Conservation (phyloP, 345 rosid species). For the Garcia nutans region DNA sequence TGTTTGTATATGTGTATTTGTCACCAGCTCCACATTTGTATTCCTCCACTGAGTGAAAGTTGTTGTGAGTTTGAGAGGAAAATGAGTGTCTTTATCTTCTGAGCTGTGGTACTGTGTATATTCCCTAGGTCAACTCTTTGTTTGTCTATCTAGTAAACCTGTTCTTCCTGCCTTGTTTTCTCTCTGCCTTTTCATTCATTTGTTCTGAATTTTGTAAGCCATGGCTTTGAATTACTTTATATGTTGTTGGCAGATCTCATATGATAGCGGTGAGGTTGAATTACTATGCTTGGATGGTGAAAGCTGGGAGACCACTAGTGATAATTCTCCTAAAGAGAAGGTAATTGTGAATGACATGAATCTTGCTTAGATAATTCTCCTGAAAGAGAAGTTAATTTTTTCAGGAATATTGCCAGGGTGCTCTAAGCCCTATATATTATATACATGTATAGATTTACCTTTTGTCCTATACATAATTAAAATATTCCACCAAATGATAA, state of each 20-base stretch:
- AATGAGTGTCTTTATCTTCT: background rate
- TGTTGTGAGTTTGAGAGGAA: background rate
- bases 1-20: background rate
- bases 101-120: background rate
- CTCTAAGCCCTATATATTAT: too few species aligned
- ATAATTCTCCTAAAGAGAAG: constrained; percentile 38
- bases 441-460: too few species aligned
- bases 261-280: constrained; percentile 49
- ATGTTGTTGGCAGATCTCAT: constrained; percentile 41
- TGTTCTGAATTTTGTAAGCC: background rate
- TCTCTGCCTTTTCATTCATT: background rate
- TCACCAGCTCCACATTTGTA: background rate
- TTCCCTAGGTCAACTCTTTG: background rate
- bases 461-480: too few species aligned
- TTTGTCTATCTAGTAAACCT: background rate
- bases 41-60: background rate
- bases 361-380: constrained; percentile 27
- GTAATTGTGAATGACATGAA: constrained; percentile 29
- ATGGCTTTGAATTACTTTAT: constrained; percentile 11
- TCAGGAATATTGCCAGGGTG: too few species aligned
- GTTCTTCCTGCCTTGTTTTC: background rate
- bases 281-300: constrained; percentile 50
- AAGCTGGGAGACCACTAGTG: constrained; percentile 46
- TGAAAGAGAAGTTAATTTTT: background rate
- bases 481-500: too few species aligned